These are phyloP conservation scores for Endocarpon pusillum DNA, from an alignment of 495 filamentous ascomycete species.

Conservation along the genomic window DNA sequence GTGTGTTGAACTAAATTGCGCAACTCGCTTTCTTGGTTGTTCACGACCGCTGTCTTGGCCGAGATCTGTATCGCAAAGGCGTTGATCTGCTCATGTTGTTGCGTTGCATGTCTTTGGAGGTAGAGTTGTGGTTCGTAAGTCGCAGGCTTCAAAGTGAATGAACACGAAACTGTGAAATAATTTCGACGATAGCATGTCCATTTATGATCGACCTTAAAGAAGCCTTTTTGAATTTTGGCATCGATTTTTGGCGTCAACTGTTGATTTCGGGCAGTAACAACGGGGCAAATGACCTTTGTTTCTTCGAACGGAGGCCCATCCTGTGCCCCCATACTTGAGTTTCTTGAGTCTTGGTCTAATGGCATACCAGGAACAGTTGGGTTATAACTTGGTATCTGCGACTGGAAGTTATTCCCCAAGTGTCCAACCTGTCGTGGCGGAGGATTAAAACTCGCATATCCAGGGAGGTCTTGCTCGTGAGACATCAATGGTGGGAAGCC, in stretches of 20 bases:
- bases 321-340: constrained; percentile 17
- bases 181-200: constrained; percentile 96
- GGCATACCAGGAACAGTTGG: constrained; percentile 17
- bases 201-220: constrained; percentile 68
- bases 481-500: constrained; percentile 18
- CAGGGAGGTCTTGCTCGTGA: constrained; percentile 20
- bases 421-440: too few relatives aligned
- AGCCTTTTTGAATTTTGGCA: constrained; percentile 81
- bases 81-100: constrained; percentile 38
- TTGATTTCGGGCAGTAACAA: constrained; percentile 41
- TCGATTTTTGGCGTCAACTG: constrained; percentile 57
- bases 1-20: constrained; percentile 90
- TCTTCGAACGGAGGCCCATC: constrained; percentile 39
- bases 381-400: too few relatives aligned
- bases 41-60: constrained; percentile 45
- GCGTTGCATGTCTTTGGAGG: constrained; percentile 29
- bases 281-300: constrained; percentile 37
- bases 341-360: constrained; percentile 20
- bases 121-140: constrained; percentile 28
- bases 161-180: constrained; percentile 82
- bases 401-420: too few relatives aligned
- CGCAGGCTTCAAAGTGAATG: constrained; percentile 45
- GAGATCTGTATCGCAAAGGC: constrained; percentile 75
- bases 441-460: constrained; percentile 18
- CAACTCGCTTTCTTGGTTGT: constrained; percentile 54